Percentiles rank a stretch among this genome's conserved stretches.
Evolutionary conservation across 1,139 yeast genomes (phyloP).

Genomic region (Yamadazyma diddensiae): DNA sequence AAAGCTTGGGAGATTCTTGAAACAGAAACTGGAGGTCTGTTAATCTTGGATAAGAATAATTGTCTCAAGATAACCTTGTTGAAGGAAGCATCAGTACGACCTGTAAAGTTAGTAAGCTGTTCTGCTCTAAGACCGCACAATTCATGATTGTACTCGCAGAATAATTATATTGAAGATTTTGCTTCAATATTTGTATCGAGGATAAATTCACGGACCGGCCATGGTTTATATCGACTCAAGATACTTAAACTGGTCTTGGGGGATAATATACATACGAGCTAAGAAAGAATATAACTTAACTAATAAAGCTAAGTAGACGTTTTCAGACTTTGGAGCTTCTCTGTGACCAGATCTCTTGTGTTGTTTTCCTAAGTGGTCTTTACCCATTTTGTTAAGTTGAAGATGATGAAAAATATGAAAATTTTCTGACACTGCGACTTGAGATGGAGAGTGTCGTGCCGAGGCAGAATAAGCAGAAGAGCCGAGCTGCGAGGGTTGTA

Average conservation of each 20-base stretch:
- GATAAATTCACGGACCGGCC: conserved; percentile 11
- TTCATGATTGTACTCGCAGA: conserved; percentile 59
- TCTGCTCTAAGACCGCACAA: conserved; percentile 64
- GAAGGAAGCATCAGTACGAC: conserved; percentile 99
- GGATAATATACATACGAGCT: conserved; percentile 78
- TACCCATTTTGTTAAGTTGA: conserved; percentile 65
- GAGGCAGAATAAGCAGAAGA: no score
- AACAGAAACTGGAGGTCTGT: conserved; percentile 99
- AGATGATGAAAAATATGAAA: conserved; percentile 2
- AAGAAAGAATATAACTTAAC: conserved; percentile 98
- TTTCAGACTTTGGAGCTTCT: conserved; percentile 98
- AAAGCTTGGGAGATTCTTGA: conserved; percentile 87
- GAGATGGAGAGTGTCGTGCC: not conserved
- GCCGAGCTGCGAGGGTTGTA: not conserved
- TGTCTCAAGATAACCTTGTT: conserved; percentile 95
- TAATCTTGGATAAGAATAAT: conserved; percentile 95
- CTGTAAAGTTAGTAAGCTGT: conserved; percentile 47
- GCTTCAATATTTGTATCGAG: conserved; percentile 10
- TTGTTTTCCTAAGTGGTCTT: conserved; percentile 95
- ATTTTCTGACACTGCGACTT: conserved; percentile 4
- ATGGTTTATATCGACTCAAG: conserved; percentile 8
- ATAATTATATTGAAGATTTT: conserved; percentile 16
- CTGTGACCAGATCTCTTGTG: conserved; percentile 97
- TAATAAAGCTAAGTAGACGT: conserved; percentile 95
- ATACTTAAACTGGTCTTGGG: conserved; percentile 1